phyloP scores from a whole-genome alignment of 2,329 filamentous ascomycete species.

The Annulohypoxylon truncatum region DNA sequence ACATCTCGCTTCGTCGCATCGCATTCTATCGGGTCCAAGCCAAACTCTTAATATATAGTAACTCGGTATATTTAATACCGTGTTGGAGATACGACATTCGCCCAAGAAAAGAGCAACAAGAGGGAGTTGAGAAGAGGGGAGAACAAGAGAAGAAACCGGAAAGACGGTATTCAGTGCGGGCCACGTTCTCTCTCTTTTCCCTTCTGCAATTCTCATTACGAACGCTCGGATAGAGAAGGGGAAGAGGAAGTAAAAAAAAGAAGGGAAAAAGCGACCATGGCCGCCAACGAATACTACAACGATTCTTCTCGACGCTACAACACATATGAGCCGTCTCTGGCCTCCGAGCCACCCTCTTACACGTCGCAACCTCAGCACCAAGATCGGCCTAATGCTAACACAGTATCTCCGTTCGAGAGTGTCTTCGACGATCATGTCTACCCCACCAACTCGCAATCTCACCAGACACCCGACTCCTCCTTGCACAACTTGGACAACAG shows the following conservation, averaged over 20 bases:
- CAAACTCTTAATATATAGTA: neutral
- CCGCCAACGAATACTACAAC: conserved; percentile 75
- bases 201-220: neutral
- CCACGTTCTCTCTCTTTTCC: conserved; percentile 8
- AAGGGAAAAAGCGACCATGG: conserved; percentile 58
- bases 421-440: conserved; percentile 77
- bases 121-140: neutral
- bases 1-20: neutral
- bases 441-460: conserved; percentile 61
- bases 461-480: conserved; percentile 41
- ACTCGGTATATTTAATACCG: neutral
- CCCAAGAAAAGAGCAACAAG: neutral
- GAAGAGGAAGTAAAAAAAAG: neutral
- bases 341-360: conserved; percentile 59
- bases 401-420: conserved; percentile 70
- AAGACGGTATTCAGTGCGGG: conserved; percentile 25
- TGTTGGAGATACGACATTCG: neutral
- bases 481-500: conserved; percentile 46
- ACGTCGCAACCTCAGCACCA: conserved; percentile 49
- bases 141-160: neutral
- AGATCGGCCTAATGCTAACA: conserved; percentile 47
- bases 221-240: neutral
- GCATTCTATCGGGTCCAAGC: conserved; percentile 1
- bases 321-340: conserved; percentile 56
- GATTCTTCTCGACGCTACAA: conserved; percentile 54